phyloP scores from a whole-genome alignment of 805 yeast species.

The Cyberlindnera suaveolens region DNA sequence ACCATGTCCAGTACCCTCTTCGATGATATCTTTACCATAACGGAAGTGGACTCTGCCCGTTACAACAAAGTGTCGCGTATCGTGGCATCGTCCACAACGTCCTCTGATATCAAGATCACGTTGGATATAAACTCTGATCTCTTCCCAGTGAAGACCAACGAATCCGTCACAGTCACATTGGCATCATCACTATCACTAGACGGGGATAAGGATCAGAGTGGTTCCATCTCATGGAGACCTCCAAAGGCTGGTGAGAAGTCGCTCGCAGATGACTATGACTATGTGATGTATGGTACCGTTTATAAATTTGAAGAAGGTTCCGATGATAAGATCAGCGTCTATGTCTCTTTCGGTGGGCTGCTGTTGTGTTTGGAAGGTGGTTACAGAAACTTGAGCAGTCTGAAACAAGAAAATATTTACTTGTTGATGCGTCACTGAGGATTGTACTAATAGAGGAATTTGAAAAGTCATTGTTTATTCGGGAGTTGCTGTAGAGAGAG shows the following conservation, averaged over 20 bases:
- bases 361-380: conserved; percentile 92
- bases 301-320: conserved; percentile 90
- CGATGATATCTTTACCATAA: conserved; percentile 86
- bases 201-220: conserved; percentile 39
- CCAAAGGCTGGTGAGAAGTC: conserved; percentile 80
- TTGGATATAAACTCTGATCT: conserved; percentile 53
- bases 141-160: conserved; percentile 74
- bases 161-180: conserved; percentile 77
- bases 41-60: conserved; percentile 79
- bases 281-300: conserved; percentile 97
- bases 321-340: conserved; percentile 64
- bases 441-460: background rate
- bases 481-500: too few relatives aligned
- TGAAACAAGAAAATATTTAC: conserved; percentile 93
- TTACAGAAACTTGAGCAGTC: conserved; percentile 77
- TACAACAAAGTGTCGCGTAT: conserved; percentile 90
- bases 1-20: conserved; percentile 70
- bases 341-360: conserved; percentile 93
- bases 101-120: conserved; percentile 39
- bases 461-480: too few relatives aligned
- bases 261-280: conserved; percentile 94
- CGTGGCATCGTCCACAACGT: conserved; percentile 80
- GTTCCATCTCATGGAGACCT: conserved; percentile 40
- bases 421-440: conserved; percentile 65
- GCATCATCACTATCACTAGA: conserved; percentile 67